Evolutionary conservation across 371 early-diverging fungal species (phyloP).

Genomic region (Rhizomucor miehei): DNA sequence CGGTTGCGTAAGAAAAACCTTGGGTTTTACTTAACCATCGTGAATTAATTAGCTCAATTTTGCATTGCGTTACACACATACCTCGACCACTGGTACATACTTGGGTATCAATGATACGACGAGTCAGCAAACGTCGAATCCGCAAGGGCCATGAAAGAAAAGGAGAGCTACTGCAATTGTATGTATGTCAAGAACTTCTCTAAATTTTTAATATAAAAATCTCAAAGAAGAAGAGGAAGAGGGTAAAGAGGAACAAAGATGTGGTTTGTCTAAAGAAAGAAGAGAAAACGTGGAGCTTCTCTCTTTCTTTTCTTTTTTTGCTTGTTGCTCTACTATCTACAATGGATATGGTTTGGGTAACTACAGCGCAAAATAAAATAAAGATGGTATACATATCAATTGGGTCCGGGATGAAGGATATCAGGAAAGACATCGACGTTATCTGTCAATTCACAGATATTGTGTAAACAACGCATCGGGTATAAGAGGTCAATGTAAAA

Average conservation of each 20-base stretch:
- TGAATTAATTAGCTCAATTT: slow-evolving; percentile 15
- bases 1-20: neutral
- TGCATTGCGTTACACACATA: slow-evolving; percentile 7
- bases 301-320: no score
- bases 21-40: neutral
- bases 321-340: no score
- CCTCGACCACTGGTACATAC: slow-evolving; percentile 7
- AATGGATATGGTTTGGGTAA: no score
- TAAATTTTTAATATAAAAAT: no score
- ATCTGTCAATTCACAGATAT: slow-evolving; percentile 42
- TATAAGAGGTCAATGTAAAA: slow-evolving; percentile 40
- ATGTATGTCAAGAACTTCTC: neutral
- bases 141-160: no score
- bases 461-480: slow-evolving; percentile 42
- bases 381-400: no score
- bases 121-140: neutral
- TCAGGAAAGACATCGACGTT: slow-evolving; percentile 16
- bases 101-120: slow-evolving; percentile 18
- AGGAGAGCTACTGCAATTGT: neutral
- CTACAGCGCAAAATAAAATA: no score
- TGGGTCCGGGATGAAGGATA: slow-evolving; percentile 16
- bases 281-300: no score
- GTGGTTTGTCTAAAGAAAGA: no score
- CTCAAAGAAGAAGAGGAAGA: no score
- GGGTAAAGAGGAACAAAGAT: no score